Conservation (phyloP, 2,329 filamentous ascomycete species). For the Pleurostoma richardsiae region DNA sequence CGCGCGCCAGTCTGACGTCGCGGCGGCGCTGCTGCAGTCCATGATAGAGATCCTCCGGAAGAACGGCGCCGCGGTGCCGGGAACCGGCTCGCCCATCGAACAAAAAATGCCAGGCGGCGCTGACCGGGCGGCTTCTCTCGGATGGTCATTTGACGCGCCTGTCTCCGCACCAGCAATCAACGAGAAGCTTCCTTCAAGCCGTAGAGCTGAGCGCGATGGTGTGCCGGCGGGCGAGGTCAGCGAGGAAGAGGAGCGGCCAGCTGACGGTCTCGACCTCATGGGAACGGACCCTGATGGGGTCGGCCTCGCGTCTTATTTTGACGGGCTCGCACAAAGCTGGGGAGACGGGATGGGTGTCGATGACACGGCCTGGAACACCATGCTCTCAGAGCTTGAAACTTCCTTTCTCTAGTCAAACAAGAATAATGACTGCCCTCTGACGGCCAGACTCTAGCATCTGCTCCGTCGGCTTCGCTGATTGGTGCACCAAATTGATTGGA, state of each 20-base stretch:
- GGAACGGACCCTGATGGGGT: not conserved
- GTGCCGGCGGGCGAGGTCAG: not conserved
- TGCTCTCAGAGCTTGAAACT: not conserved
- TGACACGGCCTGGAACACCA: not conserved
- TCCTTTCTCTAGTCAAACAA: not conserved
- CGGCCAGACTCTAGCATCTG: too few species aligned
- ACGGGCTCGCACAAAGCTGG: not conserved
- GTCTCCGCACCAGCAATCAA: not conserved
- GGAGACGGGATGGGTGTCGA: not conserved
- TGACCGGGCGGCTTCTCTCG: not conserved
- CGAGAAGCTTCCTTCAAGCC: not conserved
- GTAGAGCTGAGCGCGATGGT: not conserved
- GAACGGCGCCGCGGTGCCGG: not conserved
- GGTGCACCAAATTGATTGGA: too few species aligned
- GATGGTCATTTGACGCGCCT: not conserved
- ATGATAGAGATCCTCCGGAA: not conserved
- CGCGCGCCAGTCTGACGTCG: not conserved
- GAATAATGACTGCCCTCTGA: too few species aligned
- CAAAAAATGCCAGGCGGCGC: not conserved
- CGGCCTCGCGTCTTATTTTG: not conserved
- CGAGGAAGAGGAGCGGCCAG: not conserved
- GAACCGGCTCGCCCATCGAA: too few species aligned
- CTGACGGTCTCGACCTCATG: not conserved
- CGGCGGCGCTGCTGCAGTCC: not conserved
- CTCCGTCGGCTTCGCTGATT: too few species aligned